Percentiles rank a stretch among this genome's conserved stretches.
Conservation (phyloP, 441 rosid species). For the Omphalea diandra region DNA sequence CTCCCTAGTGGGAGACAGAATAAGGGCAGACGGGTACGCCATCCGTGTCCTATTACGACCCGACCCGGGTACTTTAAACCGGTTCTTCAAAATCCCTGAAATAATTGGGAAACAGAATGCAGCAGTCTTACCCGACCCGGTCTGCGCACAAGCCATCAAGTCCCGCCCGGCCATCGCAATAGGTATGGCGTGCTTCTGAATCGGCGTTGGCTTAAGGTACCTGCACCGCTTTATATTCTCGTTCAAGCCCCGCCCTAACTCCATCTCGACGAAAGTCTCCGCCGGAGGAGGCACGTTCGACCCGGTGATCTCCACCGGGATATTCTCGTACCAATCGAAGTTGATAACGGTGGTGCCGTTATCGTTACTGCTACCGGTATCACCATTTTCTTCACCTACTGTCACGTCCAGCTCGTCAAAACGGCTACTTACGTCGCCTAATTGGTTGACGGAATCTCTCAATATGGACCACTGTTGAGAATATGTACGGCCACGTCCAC, state of each 20-base stretch:
- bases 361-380: neutral
- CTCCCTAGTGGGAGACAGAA: slow-evolving; percentile 57
- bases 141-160: slow-evolving; percentile 64
- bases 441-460: neutral
- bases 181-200: slow-evolving; percentile 59
- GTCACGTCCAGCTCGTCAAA: slow-evolving; percentile 33
- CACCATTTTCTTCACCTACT: no score
- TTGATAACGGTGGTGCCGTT: slow-evolving; percentile 21
- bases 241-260: slow-evolving; percentile 33
- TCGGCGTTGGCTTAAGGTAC: slow-evolving; percentile 51
- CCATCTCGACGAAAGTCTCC: slow-evolving; percentile 37
- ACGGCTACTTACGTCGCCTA: slow-evolving; percentile 15
- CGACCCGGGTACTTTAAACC: slow-evolving; percentile 1
- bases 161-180: slow-evolving; percentile 49
- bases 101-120: slow-evolving; percentile 57
- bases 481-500: slow-evolving; percentile 17
- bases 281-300: slow-evolving; percentile 36
- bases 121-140: slow-evolving; percentile 60
- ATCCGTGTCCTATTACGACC: slow-evolving; percentile 22
- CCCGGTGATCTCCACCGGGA: slow-evolving; percentile 47
- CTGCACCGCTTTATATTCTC: slow-evolving; percentile 42
- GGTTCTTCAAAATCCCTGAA: slow-evolving; percentile 29
- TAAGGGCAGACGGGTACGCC: slow-evolving; percentile 45
- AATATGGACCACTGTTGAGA: neutral
- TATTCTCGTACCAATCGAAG: slow-evolving; percentile 48